phyloP scores from a whole-genome alignment of 306 rosid species.

The Dryas octopetala region DNA sequence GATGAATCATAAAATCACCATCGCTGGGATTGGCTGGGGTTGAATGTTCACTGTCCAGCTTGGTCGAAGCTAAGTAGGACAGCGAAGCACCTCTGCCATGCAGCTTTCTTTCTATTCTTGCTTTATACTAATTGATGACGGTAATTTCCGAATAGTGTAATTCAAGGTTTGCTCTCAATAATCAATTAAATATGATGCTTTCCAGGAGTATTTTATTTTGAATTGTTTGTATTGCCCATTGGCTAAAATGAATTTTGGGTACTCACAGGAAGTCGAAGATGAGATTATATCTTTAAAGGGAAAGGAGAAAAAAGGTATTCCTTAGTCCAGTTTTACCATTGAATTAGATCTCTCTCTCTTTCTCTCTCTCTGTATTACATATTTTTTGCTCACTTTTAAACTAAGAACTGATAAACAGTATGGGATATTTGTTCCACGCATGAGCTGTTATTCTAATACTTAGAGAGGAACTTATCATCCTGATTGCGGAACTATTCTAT shows the following conservation, averaged over 20 bases:
- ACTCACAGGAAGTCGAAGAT: conserved; percentile 54
- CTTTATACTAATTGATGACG: too few species aligned
- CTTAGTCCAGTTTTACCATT: conserved; percentile 4
- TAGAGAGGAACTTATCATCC: neutral
- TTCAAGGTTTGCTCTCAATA: conserved; percentile 8
- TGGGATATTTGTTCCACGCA: neutral
- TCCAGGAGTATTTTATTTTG: conserved; percentile 6
- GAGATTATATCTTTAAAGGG: conserved; percentile 41
- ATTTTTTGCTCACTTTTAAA: neutral
- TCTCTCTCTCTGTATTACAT: neutral
- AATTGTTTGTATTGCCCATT: neutral
- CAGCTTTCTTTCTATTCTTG: too few species aligned
- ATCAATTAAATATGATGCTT: neutral
- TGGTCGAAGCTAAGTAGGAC: too few species aligned
- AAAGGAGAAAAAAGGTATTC: conserved; percentile 63
- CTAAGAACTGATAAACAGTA: neutral
- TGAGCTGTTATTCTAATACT: neutral
- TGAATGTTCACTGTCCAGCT: too few species aligned
- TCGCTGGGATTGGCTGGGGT: too few species aligned
- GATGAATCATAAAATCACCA: too few species aligned
- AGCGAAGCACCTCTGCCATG: too few species aligned
- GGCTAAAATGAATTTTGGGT: conserved; percentile 15
- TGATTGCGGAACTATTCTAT: neutral
- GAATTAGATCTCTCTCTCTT: conserved; percentile 4
- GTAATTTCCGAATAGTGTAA: too few species aligned